Evolutionary conservation across 2,329 filamentous ascomycete genomes (phyloP).

Genomic region (Rasamsonia emersonii): DNA sequence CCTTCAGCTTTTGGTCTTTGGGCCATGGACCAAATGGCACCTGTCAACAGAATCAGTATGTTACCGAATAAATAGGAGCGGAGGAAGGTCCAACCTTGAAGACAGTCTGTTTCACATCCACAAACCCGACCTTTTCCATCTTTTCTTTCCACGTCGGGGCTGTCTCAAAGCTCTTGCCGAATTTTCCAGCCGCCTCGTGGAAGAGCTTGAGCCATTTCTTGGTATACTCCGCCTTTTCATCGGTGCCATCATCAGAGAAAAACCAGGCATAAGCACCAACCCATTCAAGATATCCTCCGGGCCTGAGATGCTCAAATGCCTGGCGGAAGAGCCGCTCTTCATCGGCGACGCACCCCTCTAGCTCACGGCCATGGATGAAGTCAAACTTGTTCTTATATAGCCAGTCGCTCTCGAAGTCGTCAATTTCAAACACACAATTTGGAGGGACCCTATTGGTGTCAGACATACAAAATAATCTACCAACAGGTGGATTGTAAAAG

Average conservation of each 20-base stretch:
- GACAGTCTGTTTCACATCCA: not conserved
- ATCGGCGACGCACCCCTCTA: not conserved
- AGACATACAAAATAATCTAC: too few relatives aligned
- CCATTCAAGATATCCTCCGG: not conserved
- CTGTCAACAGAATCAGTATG: not conserved
- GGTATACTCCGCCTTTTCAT: not conserved
- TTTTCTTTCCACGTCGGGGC: not conserved
- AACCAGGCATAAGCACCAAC: not conserved
- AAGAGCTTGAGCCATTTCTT: not conserved
- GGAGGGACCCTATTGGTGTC: conserved; percentile 1
- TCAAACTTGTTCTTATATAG: not conserved
- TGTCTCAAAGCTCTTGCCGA: not conserved
- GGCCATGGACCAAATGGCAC: not conserved
- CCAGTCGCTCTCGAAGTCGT: conserved; percentile 1
- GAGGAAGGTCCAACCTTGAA: not conserved
- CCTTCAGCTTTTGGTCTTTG: conserved; percentile 1
- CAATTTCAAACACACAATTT: conserved; percentile 1
- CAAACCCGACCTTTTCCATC: not conserved
- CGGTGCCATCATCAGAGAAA: not conserved
- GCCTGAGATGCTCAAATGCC: not conserved
- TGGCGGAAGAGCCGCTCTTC: not conserved
- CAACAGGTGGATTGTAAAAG: not conserved
- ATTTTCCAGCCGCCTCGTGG: not conserved
- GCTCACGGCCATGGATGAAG: conserved; percentile 12
- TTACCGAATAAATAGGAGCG: not conserved